Percentiles rank a stretch among this genome's conserved stretches.
phyloP scores from a whole-genome alignment of 2,329 filamentous ascomycete genomes.

The Diaporthe eres region DNA sequence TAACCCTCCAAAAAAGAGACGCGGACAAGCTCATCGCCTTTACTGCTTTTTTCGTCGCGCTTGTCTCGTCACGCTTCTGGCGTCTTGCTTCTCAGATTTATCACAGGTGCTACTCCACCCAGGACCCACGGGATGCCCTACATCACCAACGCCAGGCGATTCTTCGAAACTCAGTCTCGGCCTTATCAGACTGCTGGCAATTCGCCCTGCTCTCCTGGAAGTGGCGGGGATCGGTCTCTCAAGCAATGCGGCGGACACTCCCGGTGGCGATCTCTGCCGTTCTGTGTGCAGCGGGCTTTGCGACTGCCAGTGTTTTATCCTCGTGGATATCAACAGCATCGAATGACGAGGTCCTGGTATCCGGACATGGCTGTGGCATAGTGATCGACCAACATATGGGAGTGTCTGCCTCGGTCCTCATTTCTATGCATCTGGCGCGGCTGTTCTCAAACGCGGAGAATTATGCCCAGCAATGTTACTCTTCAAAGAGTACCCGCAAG shows the following conservation, averaged over 20 bases:
- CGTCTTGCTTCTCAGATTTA: conserved; percentile 42
- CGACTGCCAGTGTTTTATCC: background rate
- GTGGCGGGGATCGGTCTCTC: background rate
- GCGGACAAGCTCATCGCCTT: conserved; percentile 52
- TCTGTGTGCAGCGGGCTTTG: background rate
- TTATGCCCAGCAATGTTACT: too few species aligned
- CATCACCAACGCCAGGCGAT: conserved; percentile 47
- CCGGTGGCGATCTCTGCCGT: background rate
- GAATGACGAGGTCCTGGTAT: background rate
- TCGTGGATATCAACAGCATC: conserved; percentile 5
- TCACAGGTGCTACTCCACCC: conserved; percentile 43
- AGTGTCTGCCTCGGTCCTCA: too few species aligned
- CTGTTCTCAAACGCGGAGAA: too few species aligned
- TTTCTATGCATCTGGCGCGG: too few species aligned
- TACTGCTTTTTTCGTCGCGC: conserved; percentile 50
- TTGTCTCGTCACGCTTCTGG: conserved; percentile 46
- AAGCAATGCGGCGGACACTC: background rate
- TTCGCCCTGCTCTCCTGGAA: background rate
- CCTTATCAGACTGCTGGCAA: background rate
- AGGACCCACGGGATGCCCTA: conserved; percentile 43
- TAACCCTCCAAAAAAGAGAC: conserved; percentile 48
- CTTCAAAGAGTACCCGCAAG: too few species aligned
- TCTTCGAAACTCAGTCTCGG: background rate
- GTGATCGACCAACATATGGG: too few species aligned
- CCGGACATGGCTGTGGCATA: background rate